Evolutionary conservation across 768 basidiomycete genomes (phyloP), one percentile per base, ranked within the genome.

Genomic region (Pulveroboletus frians): DNA sequence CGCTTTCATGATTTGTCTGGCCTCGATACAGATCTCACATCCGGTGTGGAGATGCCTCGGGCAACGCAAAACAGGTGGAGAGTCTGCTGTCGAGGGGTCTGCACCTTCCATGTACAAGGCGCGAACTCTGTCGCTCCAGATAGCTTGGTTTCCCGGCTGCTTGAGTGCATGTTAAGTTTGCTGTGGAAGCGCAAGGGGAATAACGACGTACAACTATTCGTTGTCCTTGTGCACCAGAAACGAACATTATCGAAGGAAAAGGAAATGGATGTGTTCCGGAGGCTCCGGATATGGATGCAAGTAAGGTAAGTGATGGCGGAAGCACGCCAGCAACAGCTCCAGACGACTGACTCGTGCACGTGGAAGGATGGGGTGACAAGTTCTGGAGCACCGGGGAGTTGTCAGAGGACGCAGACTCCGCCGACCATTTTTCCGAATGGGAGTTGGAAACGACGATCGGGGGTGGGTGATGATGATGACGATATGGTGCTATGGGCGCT

Each of bases 21-120:
- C 79, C 55, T 81, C 81, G n/a, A 85, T 79, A 56, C 87, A 90
- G 50, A 88, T 87, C 56, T 85, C 80, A 56, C 87, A 90, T 30
- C 78, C 79, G 5, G 79, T 80, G 56, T 84, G 79, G 1, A 90
- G 73, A 62, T 90, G 87, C 17, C 86, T 76, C 0, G 85, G 81
- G 58, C 87, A 90, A 37, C 84, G 79, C 60, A 80, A 71, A 0
- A 78, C 72, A 5, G 81, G 78, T 3, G 83, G 79, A 3, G 82
- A 77, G 62, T 81, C 83, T 6, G 80, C 76, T 0, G 80, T 78
- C 37, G 71, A 75, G 1, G 79, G 81, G 57, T 85, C 79, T 3
- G 80, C 75, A 39, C 86, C 85, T 5, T 72, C 76, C 52, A 73
- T 71, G 62, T 86, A 89, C 13, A 85, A 65, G 0, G 69, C 57